Base-by-base conservation (phyloP, 305 asterid genomes). In the Solanum aculeatissimum region DNA sequence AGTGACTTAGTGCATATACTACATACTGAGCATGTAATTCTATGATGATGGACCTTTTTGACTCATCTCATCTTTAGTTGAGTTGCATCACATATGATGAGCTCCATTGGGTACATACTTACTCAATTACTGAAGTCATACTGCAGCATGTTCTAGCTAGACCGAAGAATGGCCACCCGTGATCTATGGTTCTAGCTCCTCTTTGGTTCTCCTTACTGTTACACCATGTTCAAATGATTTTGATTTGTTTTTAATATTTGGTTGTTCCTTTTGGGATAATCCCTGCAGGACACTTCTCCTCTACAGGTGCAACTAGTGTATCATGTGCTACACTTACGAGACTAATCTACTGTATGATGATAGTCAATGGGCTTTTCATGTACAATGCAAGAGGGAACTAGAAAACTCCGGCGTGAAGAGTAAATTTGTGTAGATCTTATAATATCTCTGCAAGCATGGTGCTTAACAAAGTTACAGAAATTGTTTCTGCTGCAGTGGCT, bases 401-500 rank as follows among this genome's bases (percentile, higher is more conserved):
- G 83, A 19, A 78, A 32, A 80, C 62, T 62, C 51, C 71, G 85
- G 80, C 29, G 66, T 70, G 72, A 83, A 81, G 57, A 82, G 66
- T 85, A 70, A 70, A 81, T 87, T 83, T 84, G 84, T 58, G 86
- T 86, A 53, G 83, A 83, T 72, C 74, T 54, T 29, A 81, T 86
- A 81, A 47, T n/a, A n/a, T 68, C 83, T 85, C 74, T 77, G 82
- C 91, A 88, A 89, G 87, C 83, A 94, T 94, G 98, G 92, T 91
- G 84, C 87, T 91, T 83, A 87, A 88, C 68, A 92, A 90, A 91
- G 71, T 94, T 87, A 85, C 93, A 12, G 97, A 95, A 58, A 38
- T 92, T 55, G 35, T 94, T 85, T 90, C 98, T 57, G 88, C 92
- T 68, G 87, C 87, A 81, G 84, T 90, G 86, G 85, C 88, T 90